These are phyloP conservation scores for Ogataea sp. DNA, from an alignment of 805 yeast genomes.

Conservation along the genomic window DNA sequence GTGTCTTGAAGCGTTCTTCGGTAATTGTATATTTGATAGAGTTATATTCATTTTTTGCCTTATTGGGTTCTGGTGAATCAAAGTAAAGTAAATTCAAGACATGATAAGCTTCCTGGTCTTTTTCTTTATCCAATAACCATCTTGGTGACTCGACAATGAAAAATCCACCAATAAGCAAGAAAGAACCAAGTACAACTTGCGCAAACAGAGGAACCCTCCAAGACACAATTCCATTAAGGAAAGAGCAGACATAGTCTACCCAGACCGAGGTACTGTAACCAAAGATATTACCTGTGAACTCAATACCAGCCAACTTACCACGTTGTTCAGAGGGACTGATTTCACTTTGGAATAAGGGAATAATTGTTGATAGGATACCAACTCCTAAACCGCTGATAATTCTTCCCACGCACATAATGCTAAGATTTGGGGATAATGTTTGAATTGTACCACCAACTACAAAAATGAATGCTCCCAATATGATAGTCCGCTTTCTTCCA, in stretches of 20 bases:
- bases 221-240: constrained; percentile 47
- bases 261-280: constrained; percentile 83
- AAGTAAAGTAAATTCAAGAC: constrained; percentile 27
- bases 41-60: constrained; percentile 33
- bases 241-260: constrained; percentile 76
- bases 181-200: constrained; percentile 63
- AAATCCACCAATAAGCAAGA: constrained; percentile 63
- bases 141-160: constrained; percentile 82
- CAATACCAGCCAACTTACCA: constrained; percentile 79
- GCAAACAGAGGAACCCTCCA: constrained; percentile 78
- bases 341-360: constrained; percentile 84
- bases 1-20: constrained; percentile 29
- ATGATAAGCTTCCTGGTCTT: constrained; percentile 44
- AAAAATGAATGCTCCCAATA: constrained; percentile 67
- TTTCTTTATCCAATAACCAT: constrained; percentile 74
- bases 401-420: constrained; percentile 62
- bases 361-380: constrained; percentile 75
- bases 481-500: constrained; percentile 73
- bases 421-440: constrained; percentile 47
- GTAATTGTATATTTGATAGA: constrained; percentile 34
- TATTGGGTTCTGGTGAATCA: constrained; percentile 15
- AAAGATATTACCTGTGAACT: constrained; percentile 76
- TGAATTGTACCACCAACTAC: constrained; percentile 72
- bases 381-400: constrained; percentile 81
- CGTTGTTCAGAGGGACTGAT: constrained; percentile 82